Conservation (phyloP, 768 basidiomycete genomes). For the Boletus rufocinnamomeus region DNA sequence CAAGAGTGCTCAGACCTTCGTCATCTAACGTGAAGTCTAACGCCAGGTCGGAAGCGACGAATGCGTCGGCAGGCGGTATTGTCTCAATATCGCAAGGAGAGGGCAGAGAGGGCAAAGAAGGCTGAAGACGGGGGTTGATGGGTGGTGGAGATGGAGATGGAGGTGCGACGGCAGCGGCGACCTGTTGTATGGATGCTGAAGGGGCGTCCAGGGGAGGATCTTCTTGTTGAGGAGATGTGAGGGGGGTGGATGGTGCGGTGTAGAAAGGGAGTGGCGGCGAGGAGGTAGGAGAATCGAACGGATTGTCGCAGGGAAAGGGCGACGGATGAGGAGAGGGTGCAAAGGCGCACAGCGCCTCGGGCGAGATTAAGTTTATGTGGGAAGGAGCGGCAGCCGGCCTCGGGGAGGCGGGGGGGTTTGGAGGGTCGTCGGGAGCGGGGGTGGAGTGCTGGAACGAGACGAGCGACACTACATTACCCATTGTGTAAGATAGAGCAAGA, state of each 20-base stretch:
- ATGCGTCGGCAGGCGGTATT: slow-evolving; percentile 28
- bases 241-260: slow-evolving; percentile 51
- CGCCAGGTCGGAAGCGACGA: slow-evolving; percentile 32
- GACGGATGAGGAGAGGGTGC: slow-evolving; percentile 35
- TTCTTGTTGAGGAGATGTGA: slow-evolving; percentile 43
- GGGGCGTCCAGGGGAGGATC: slow-evolving; percentile 29
- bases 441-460: slow-evolving; percentile 30
- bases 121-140: slow-evolving; percentile 21
- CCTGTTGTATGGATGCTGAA: slow-evolving; percentile 20
- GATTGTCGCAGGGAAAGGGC: slow-evolving; percentile 38
- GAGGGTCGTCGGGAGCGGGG: slow-evolving; percentile 20
- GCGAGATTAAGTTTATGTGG: slow-evolving; percentile 36
- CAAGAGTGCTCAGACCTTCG: slow-evolving; percentile 79
- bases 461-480: slow-evolving; percentile 37
- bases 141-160: slow-evolving; percentile 31
- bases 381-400: slow-evolving; percentile 32
- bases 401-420: slow-evolving; percentile 10
- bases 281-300: slow-evolving; percentile 38
- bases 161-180: slow-evolving; percentile 22
- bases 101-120: slow-evolving; percentile 27
- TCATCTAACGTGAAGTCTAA: slow-evolving; percentile 62
- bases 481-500: slow-evolving; percentile 15
- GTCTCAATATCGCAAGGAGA: slow-evolving; percentile 32
- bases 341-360: slow-evolving; percentile 35
- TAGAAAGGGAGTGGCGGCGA: slow-evolving; percentile 45